phyloP scores from a whole-genome alignment of 208 protist species.

The Zelonia costaricensis region DNA sequence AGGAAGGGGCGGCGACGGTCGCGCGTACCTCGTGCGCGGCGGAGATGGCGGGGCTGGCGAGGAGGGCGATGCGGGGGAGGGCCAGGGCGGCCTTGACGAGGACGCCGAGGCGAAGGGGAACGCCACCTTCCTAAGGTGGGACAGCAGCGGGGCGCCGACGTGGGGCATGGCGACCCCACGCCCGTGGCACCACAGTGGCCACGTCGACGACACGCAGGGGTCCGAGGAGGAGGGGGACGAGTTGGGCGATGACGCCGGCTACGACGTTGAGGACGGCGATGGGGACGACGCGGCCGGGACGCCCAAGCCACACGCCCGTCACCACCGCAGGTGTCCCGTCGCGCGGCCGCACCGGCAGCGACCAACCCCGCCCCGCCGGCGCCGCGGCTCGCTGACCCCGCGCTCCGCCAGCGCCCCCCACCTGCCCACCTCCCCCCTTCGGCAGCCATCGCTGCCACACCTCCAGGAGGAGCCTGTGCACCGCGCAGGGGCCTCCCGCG shows the following conservation, averaged over 20 bases:
- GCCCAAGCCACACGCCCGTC: neutral
- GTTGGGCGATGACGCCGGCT: neutral
- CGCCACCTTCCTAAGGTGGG: neutral
- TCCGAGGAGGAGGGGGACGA: constrained; percentile 15
- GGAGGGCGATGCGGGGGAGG: no score
- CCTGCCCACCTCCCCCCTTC: neutral
- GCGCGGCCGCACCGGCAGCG: neutral
- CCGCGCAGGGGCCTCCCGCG: neutral
- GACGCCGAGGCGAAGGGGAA: neutral
- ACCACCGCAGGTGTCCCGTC: neutral
- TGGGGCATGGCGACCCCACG: neutral
- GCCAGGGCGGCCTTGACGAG: neutral
- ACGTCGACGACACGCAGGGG: neutral
- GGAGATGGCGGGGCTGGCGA: neutral
- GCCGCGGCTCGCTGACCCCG: neutral
- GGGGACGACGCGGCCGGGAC: constrained; percentile 1
- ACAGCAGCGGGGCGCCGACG: neutral
- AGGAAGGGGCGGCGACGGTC: no score
- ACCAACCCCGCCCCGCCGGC: no score
- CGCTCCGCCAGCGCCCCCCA: neutral
- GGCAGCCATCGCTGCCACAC: neutral
- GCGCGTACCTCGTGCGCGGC: no score
- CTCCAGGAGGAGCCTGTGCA: neutral
- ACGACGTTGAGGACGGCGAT: neutral
- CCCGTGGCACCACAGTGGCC: neutral